Base-by-base conservation (phyloP, 352 stramenopile genomes). In the Phytophthora agathidicida region DNA sequence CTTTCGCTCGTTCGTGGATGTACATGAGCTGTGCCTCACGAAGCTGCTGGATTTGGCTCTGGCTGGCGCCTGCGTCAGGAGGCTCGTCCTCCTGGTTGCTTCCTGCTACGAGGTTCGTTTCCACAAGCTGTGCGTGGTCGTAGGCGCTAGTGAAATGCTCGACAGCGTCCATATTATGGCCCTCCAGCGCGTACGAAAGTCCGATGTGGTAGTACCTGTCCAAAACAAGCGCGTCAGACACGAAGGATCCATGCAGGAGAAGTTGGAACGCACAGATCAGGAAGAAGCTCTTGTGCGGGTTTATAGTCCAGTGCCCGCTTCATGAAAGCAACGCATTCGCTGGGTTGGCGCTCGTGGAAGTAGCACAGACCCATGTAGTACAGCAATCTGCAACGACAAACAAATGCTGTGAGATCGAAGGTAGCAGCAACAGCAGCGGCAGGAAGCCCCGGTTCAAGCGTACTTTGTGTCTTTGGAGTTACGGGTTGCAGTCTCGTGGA, bases 1-100 rank as follows among this genome's bases (percentile, higher is more conserved):
- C 79, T 57, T 95, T 94, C 10, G 80, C 86, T 2, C 81, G 79
- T 46, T 95, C 83, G 53, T 94, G 84, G 28, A 91, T 67, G 51
- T 86, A 92, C 42, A 62, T 38, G 17, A 77, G 52, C 16, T 66
- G 52, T 3, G 37, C 42, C 30, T 70, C 52, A 7, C 54, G 58
- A 3, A 84, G 41, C 23, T 73, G 60, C 3, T 67, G 52, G 10
- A 60, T 31, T 5, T 65, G 54, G 7, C 14, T 60, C 6, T 65
- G 39, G 6, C 65, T 68, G 58, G 54, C 53, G 37, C 33, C 8
- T 31, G 32, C 19, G 22, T 65, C 2, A 31, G 38, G n/a, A 22
- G 28, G 22, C 14, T 57, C 27, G 23, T 54, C 30, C 28, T 69
- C 44, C 32, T 73, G 50, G 37, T 69, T 73, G 46, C 36, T 58